Conservation (phyloP, 225 moss, liverwort and hornwort species). For the Sphagnum tenellum region DNA sequence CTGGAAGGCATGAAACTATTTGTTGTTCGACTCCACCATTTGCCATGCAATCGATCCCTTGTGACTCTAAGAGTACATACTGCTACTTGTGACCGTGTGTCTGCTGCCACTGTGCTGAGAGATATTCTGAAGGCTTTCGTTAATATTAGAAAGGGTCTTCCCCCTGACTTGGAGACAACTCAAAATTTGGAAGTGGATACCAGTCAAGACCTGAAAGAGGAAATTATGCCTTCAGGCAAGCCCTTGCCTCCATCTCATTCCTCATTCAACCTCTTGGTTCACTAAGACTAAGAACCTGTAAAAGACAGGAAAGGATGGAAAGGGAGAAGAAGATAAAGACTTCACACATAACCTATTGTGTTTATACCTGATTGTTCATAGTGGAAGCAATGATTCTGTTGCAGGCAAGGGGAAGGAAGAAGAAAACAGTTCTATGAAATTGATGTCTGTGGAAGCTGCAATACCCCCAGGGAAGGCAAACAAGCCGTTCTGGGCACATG, state of each 20-base stretch:
- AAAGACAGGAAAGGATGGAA: too few species aligned
- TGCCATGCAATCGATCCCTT: conserved; percentile 53
- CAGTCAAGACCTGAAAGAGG: background rate
- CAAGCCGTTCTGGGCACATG: conserved; percentile 72
- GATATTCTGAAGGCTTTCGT: conserved; percentile 55
- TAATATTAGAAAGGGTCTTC: conserved; percentile 20
- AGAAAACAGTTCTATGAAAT: conserved; percentile 10
- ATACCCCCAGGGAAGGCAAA: conserved; percentile 55
- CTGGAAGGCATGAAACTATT: conserved; percentile 48
- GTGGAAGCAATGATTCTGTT: background rate
- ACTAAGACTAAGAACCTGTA: too few species aligned
- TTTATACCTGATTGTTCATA: too few species aligned
- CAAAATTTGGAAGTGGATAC: conserved; percentile 5
- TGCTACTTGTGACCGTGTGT: conserved; percentile 85
- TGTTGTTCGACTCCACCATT: conserved; percentile 56
- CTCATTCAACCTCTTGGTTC: too few species aligned
- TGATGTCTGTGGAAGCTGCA: conserved; percentile 43
- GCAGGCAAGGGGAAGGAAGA: conserved; percentile 27
- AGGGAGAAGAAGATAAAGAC: too few species aligned
- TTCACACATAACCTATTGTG: too few species aligned
- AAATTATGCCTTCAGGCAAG: too few species aligned
- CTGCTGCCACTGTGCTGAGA: conserved; percentile 58
- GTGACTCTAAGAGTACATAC: conserved; percentile 76
- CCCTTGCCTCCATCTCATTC: too few species aligned
- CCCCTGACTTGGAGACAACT: conserved; percentile 11